Evolutionary conservation across 495 filamentous ascomycete genomes (phyloP).

Genomic region (Lentithecium fluviatile): DNA sequence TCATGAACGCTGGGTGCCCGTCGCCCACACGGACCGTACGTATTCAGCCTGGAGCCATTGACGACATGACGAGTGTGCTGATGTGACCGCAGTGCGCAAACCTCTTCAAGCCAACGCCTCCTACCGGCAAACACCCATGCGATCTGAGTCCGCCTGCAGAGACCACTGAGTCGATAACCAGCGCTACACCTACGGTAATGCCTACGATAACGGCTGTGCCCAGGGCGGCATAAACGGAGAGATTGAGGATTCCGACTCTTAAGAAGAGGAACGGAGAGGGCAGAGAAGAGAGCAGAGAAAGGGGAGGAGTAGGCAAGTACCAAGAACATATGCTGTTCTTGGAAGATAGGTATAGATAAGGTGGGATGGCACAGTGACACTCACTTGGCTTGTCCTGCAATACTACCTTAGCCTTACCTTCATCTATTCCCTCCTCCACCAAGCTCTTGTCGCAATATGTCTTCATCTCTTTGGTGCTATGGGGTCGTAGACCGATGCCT

Average conservation of each 20-base stretch:
- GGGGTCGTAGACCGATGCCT: background rate
- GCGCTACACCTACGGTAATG: background rate
- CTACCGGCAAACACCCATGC: slow-evolving; percentile 16
- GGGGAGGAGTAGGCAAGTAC: too few relatives aligned
- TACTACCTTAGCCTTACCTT: slow-evolving; percentile 8
- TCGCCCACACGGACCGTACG: slow-evolving; percentile 16
- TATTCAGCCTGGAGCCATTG: background rate
- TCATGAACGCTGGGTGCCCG: slow-evolving; percentile 15
- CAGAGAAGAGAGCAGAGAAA: too few relatives aligned
- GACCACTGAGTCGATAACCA: background rate
- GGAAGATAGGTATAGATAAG: background rate
- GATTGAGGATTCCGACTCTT: too few relatives aligned
- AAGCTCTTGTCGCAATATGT: background rate
- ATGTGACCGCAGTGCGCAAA: background rate
- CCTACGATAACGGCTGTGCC: too few relatives aligned
- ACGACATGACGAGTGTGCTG: too few relatives aligned
- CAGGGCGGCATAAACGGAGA: too few relatives aligned
- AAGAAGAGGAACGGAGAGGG: too few relatives aligned
- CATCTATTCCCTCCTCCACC: background rate
- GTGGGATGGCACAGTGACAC: slow-evolving; percentile 1
- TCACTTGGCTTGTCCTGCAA: slow-evolving; percentile 8
- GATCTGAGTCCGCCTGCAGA: slow-evolving; percentile 1
- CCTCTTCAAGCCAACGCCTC: slow-evolving; percentile 9
- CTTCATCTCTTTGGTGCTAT: background rate
- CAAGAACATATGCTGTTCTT: too few relatives aligned